These are phyloP conservation scores for Fulvia fulva DNA, from an alignment of 2,329 filamentous ascomycete genomes.

Conservation along the genomic window DNA sequence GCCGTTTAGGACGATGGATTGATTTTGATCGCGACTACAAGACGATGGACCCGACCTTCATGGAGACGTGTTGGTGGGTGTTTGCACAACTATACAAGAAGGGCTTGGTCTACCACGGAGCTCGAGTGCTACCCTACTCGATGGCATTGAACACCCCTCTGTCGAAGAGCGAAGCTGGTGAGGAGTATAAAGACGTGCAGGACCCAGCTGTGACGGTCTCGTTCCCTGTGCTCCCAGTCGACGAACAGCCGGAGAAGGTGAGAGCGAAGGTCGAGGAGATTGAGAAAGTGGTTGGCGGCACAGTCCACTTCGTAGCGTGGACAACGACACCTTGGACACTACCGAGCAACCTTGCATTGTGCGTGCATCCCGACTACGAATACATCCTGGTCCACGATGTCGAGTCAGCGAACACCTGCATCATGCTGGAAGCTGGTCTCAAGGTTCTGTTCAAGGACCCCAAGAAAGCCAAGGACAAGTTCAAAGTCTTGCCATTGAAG, in stretches of 20 bases:
- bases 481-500: constrained; percentile 68
- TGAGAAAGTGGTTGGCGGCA: constrained; percentile 33
- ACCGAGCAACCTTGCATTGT: constrained; percentile 74
- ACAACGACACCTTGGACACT: constrained; percentile 88
- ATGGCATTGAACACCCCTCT: constrained; percentile 84
- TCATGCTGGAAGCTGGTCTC: constrained; percentile 77
- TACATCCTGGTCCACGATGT: constrained; percentile 85
- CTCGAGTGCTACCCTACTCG: constrained; percentile 92
- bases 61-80: constrained; percentile 96
- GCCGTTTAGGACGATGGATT: constrained; percentile 88
- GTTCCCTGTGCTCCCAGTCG: constrained; percentile 64
- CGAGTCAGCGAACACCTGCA: constrained; percentile 75
- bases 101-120: constrained; percentile 81
- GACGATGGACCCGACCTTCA: constrained; percentile 93
- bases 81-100: constrained; percentile 93
- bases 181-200: constrained; percentile 91
- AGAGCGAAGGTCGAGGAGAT: constrained; percentile 28
- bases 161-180: constrained; percentile 89
- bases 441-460: constrained; percentile 86
- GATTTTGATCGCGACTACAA: constrained; percentile 98
- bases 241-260: constrained; percentile 30
- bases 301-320: constrained; percentile 78
- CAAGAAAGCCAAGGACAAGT: constrained; percentile 94
- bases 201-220: constrained; percentile 86
- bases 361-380: constrained; percentile 76